phyloP scores from a whole-genome alignment of 2,329 filamentous ascomycete genomes.

The Fusarium chuoi region DNA sequence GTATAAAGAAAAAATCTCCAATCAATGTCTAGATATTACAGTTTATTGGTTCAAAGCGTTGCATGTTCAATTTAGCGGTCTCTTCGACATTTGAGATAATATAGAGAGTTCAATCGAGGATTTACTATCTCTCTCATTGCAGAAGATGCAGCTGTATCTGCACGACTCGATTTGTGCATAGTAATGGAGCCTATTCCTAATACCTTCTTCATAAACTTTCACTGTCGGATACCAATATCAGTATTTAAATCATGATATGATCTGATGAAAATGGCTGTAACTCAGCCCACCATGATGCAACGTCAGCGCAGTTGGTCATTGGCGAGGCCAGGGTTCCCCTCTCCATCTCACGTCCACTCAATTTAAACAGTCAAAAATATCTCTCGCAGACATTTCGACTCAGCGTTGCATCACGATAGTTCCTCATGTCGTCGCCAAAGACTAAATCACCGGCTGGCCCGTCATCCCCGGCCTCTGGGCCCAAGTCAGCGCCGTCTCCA shows the following conservation, averaged over 20 bases:
- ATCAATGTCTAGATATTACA: neutral
- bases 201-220: neutral
- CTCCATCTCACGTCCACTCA: neutral
- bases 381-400: neutral
- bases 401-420: no score
- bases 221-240: fast-evolving
- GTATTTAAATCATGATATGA: neutral
- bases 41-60: fast-evolving
- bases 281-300: neutral
- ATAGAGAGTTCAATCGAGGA: no score
- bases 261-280: neutral
- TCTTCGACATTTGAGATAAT: neutral
- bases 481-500: neutral
- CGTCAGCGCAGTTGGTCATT: neutral
- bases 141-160: neutral
- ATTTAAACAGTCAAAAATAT: neutral
- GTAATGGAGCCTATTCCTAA: fast-evolving
- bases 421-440: neutral
- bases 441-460: neutral
- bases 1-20: neutral
- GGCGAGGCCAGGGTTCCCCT: neutral
- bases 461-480: neutral
- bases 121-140: fast-evolving
- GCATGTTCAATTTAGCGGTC: fast-evolving
- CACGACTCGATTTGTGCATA: neutral